A percentile compares a stretch with the other conserved stretches of the same genome.
phyloP scores from a whole-genome alignment of 345 rosid species.

The Camelina laxa region DNA sequence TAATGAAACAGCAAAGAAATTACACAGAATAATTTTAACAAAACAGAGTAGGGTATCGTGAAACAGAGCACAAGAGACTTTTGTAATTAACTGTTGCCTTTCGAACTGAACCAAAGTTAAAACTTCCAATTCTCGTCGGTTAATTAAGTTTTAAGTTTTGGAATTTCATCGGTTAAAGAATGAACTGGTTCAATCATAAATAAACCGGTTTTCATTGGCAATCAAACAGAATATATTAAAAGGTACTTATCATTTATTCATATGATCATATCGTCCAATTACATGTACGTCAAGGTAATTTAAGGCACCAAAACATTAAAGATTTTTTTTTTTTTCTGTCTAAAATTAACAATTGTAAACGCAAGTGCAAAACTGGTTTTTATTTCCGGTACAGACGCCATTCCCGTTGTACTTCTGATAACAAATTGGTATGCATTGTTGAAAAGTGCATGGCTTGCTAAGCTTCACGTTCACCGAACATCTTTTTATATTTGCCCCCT shows the following conservation, averaged over 20 bases:
- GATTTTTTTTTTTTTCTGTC: background rate
- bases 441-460: slow-evolving; percentile 32
- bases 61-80: too few species aligned
- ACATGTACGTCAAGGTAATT: background rate
- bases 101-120: too few species aligned
- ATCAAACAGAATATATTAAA: background rate
- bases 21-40: too few species aligned
- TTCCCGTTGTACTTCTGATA: slow-evolving; percentile 19
- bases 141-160: background rate
- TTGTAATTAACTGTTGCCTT: too few species aligned
- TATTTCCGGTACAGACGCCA: background rate
- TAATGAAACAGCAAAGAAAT: too few species aligned
- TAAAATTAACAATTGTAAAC: background rate
- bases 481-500: background rate
- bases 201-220: background rate
- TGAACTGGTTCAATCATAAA: background rate
- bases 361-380: background rate
- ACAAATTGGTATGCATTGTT: slow-evolving; percentile 24
- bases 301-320: background rate
- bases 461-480: background rate
- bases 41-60: too few species aligned
- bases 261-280: background rate
- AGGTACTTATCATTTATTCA: slow-evolving; percentile 3
- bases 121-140: background rate
- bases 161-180: background rate